Evolutionary conservation across 2,329 filamentous ascomycete species (phyloP), one percentile per base, ranked within the genome.

Genomic region (Colletotrichum sp.): DNA sequence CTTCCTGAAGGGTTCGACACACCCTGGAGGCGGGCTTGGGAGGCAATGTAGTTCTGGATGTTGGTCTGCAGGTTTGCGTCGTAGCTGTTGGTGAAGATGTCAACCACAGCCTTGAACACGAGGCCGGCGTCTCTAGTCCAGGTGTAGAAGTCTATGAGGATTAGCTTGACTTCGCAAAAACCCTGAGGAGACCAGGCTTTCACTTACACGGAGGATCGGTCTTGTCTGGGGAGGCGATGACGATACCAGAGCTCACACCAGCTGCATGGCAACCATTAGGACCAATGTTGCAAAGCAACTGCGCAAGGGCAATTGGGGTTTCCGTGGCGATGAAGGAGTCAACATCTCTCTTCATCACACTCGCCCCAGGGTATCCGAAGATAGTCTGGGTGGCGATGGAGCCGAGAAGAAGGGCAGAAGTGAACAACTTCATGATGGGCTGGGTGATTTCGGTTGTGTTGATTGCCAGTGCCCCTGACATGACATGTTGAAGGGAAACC

Each of bases 81-180:
- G 59, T 93, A 94, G 66, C 85, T 86, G 74, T 91, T 86, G 62
- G 85, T 81, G 81, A 95, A 93, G 24, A 90, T 88, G 79, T 96
- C 94, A 10, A 94, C 87, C 18, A 96, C 84, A 28, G 87, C 86
- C 85, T 95, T 95, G 85, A 94, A 91, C 4, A 92, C 91, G 34
- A 96, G 87, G 28, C 92, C 93, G 18, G 93, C 90, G 82, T 96
- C 95, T 80, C 95, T 88, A 2, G 93, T 95, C 95, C 95, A 96
- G 1, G 93, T 95, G 81, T 92, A 96, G 81, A 90, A 96, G 83
- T 96, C 93, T 95, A 68, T 26, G 9, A 44, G 6, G 13, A 44
- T 34, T 26, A 64, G n/a, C 30, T 16, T 18, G 21, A 13, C 34
- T 26, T 8, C 21, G 26, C 18, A 34, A 18, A 49, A 12, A 49